These are phyloP conservation scores for Lasiosphaeriaceae sp. DNA, from an alignment of 495 filamentous ascomycete genomes.

Conservation along the genomic window DNA sequence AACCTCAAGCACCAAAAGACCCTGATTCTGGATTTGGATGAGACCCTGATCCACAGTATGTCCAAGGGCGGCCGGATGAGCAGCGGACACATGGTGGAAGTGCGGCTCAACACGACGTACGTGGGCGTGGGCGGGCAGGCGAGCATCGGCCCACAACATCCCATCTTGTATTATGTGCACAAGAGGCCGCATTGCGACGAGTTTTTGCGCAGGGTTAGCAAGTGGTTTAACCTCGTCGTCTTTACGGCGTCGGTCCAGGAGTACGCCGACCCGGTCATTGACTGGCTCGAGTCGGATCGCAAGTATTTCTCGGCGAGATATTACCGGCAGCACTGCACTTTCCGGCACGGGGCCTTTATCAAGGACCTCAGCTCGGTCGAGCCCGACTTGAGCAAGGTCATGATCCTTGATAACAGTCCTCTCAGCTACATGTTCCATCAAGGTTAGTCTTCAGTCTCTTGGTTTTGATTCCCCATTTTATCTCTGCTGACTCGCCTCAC, in stretches of 20 bases:
- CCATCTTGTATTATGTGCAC: conserved; percentile 97
- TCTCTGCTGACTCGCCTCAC: conserved; percentile 11
- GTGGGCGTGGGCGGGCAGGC: conserved; percentile 59
- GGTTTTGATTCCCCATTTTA: conserved; percentile 2
- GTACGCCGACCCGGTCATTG: conserved; percentile 97
- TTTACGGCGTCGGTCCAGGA: conserved; percentile 98
- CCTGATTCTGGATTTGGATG: conserved; percentile 90
- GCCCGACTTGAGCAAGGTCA: conserved; percentile 91
- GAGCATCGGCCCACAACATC: conserved; percentile 79
- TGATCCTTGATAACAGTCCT: conserved; percentile 98
- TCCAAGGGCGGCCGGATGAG: conserved; percentile 95
- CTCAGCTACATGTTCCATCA: conserved; percentile 99
- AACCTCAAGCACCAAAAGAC: conserved; percentile 70
- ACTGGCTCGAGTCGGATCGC: conserved; percentile 94
- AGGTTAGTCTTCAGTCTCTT: conserved; percentile 52
- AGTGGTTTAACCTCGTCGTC: conserved; percentile 97
- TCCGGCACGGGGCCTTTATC: conserved; percentile 91
- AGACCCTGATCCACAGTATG: conserved; percentile 95
- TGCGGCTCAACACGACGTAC: conserved; percentile 71
- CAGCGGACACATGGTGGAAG: conserved; percentile 98
- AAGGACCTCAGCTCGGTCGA: conserved; percentile 96
- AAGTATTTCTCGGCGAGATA: conserved; percentile 91
- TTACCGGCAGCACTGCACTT: conserved; percentile 95
- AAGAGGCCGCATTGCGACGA: conserved; percentile 97
- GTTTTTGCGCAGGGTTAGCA: conserved; percentile 84